These are phyloP conservation scores for Cudoniella acicularis DNA, from an alignment of 495 filamentous ascomycete species.

Conservation along the genomic window DNA sequence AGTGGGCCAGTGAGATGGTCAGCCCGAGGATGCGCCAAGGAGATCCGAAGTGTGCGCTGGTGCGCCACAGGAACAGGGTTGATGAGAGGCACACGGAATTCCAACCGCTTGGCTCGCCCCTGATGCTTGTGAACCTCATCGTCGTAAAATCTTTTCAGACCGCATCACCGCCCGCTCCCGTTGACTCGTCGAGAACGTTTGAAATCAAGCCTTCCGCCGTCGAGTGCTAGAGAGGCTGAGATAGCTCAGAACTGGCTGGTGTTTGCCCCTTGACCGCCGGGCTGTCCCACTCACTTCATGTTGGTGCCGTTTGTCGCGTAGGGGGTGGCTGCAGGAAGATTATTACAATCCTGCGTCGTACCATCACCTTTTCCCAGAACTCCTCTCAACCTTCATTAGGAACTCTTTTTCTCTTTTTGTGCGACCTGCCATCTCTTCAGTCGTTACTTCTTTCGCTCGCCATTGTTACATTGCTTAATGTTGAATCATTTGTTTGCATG, in stretches of 20 bases:
- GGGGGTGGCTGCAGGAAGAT: neutral
- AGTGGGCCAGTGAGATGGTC: constrained; percentile 3
- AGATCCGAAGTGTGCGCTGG: constrained; percentile 1
- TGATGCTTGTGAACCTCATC: neutral
- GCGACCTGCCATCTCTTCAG: neutral
- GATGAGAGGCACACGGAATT: neutral
- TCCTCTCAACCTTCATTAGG: neutral
- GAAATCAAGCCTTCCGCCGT: neutral
- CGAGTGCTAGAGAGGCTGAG: neutral
- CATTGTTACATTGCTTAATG: neutral
- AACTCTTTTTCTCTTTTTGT: neutral
- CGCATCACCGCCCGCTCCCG: too few species aligned
- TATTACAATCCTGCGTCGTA: neutral
- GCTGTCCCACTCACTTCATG: neutral
- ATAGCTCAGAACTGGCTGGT: neutral
- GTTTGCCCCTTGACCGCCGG: neutral
- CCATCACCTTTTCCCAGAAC: neutral
- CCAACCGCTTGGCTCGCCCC: constrained; percentile 4
- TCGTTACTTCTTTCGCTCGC: neutral
- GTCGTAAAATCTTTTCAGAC: neutral
- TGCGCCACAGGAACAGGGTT: neutral
- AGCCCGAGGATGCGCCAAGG: neutral
- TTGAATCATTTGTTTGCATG: neutral
- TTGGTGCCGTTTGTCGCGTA: neutral
- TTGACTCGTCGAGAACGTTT: too few species aligned